Conservation (phyloP, 2,329 filamentous ascomycete genomes). For the Talaromyces amestolkiae region DNA sequence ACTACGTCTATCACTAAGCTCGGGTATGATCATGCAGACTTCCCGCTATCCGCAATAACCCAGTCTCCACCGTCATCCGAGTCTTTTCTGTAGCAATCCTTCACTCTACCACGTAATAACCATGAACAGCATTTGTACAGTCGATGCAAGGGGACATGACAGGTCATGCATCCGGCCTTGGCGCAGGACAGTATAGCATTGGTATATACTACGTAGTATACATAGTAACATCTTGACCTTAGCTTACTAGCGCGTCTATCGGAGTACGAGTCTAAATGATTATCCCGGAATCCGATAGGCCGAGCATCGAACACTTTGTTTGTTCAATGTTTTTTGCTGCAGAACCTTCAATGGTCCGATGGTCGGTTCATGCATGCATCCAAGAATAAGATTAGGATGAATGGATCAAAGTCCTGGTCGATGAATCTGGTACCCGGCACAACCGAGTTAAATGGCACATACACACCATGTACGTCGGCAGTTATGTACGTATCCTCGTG, state of each 20-base stretch:
- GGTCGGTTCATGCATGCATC: neutral
- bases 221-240: neutral
- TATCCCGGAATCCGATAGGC: neutral
- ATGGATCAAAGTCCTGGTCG: no score
- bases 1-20: neutral
- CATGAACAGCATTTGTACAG: neutral
- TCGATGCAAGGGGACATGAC: conserved; percentile 10
- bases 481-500: neutral
- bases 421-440: neutral
- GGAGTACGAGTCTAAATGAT: neutral
- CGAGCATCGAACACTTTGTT: neutral
- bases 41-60: neutral
- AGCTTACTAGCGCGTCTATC: neutral
- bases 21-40: neutral
- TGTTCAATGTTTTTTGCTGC: neutral
- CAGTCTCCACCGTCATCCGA: neutral
- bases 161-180: conserved; percentile 6
- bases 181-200: neutral
- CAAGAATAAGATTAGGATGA: neutral
- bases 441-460: neutral
- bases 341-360: neutral
- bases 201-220: neutral
- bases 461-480: neutral
- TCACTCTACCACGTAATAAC: neutral
- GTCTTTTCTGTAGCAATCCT: neutral